Conservation (phyloP, 495 filamentous ascomycete genomes). For the Xylaria sp. region DNA sequence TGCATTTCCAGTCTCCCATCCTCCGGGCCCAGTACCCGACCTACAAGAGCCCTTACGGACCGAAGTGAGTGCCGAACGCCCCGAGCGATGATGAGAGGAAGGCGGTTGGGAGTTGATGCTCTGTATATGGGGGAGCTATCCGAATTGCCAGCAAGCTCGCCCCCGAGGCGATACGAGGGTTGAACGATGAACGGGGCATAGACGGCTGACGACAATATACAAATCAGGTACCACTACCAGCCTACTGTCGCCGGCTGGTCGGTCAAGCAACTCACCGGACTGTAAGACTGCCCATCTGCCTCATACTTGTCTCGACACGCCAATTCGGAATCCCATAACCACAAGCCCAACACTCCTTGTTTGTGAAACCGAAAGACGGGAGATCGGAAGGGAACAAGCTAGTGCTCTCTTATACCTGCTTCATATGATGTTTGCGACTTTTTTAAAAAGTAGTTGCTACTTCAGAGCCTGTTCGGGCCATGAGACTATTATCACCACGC, state of each 20-base stretch:
- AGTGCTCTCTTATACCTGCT: constrained; percentile 15
- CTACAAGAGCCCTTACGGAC: constrained; percentile 59
- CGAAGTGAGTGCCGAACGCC: constrained; percentile 53
- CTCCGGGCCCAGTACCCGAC: constrained; percentile 38
- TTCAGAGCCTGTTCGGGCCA: constrained; percentile 94
- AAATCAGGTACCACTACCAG: constrained; percentile 55
- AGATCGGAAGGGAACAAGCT: neutral
- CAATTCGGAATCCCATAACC: neutral
- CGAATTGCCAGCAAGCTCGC: neutral
- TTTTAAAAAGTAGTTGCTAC: constrained; percentile 99
- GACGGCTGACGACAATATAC: constrained; percentile 38
- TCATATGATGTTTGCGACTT: constrained; percentile 84
- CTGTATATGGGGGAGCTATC: neutral
- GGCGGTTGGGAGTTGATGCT: neutral
- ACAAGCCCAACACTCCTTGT: neutral
- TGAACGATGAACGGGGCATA: neutral
- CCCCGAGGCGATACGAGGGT: neutral
- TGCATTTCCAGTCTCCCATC: constrained; percentile 43
- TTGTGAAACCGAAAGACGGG: neutral
- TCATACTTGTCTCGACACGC: neutral
- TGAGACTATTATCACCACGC: constrained; percentile 97
- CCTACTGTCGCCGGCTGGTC: constrained; percentile 49
- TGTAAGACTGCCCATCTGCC: constrained; percentile 45
- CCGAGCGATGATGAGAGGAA: neutral
- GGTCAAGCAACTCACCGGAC: constrained; percentile 39